phyloP scores from a whole-genome alignment of 441 rosid species.

The Jatropha podagrica region DNA sequence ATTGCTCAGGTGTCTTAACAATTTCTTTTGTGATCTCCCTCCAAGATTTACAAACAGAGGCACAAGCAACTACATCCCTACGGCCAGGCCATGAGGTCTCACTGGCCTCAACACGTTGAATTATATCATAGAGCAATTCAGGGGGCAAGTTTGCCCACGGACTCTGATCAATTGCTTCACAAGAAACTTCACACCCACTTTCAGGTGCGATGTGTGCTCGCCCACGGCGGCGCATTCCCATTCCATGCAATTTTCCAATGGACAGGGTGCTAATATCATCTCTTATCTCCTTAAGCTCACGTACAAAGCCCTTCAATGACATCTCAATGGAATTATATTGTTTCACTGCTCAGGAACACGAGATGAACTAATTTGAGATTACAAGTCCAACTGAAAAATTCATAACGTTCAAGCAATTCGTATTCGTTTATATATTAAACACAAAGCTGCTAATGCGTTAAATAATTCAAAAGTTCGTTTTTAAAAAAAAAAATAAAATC shows the following conservation, averaged over 20 bases:
- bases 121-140: conserved; percentile 71
- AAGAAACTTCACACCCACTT: conserved; percentile 21
- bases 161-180: conserved; percentile 33
- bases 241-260: conserved; percentile 30
- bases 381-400: neutral
- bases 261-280: conserved; percentile 34
- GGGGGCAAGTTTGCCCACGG: conserved; percentile 82
- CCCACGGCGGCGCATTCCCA: conserved; percentile 40
- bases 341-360: neutral
- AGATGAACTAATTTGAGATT: neutral
- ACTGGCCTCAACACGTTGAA: conserved; percentile 54
- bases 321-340: conserved; percentile 26
- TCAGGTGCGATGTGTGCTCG: conserved; percentile 74
- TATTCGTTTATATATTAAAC: no score
- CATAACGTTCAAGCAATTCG: neutral
- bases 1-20: conserved; percentile 64
- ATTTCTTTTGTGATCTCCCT: conserved; percentile 63
- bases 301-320: conserved; percentile 56
- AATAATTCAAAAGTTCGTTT: no score
- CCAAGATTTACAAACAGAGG: conserved; percentile 84
- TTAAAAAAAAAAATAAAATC: no score
- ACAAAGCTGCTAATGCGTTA: no score
- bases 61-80: conserved; percentile 82
- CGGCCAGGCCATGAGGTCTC: conserved; percentile 72
- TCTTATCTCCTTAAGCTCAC: conserved; percentile 53